These are phyloP conservation scores for Aspergillus heteromorphus DNA, from an alignment of 495 filamentous ascomycete species.

Conservation along the genomic window DNA sequence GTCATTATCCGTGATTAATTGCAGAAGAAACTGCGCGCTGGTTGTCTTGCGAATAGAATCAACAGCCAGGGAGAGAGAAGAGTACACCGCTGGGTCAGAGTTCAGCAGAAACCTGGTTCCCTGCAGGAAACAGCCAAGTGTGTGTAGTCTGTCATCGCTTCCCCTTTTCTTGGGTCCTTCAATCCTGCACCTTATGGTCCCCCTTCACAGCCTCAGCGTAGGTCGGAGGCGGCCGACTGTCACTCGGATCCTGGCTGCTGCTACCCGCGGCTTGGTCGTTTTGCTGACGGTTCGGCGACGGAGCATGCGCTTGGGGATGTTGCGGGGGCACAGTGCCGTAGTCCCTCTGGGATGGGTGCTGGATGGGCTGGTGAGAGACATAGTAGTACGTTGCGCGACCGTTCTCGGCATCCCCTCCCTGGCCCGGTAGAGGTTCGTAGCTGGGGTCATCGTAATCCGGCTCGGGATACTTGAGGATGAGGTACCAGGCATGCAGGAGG, in stretches of 20 bases:
- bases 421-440: constrained; percentile 55
- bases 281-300: constrained; percentile 15
- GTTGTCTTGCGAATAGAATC: background rate
- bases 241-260: constrained; percentile 30
- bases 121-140: background rate
- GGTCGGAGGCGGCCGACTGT: constrained; percentile 57
- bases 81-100: background rate
- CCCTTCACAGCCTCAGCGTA: constrained; percentile 84
- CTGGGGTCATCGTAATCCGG: constrained; percentile 48
- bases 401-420: constrained; percentile 37
- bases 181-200: constrained; percentile 86
- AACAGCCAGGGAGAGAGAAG: background rate
- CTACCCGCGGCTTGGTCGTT: constrained; percentile 21
- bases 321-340: constrained; percentile 35
- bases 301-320: constrained; percentile 18
- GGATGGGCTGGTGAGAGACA: constrained; percentile 47
- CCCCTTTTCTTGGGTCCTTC: constrained; percentile 11
- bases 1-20: background rate
- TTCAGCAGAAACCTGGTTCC: no score
- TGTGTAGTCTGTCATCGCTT: background rate
- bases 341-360: constrained; percentile 33
- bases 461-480: constrained; percentile 87
- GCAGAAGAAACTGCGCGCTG: background rate
- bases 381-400: constrained; percentile 65
- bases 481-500: constrained; percentile 95